Evolutionary conservation across 1,284 basidiomycete genomes (phyloP), one percentile per base, ranked within the genome.

Genomic region (Ustilago lituana): DNA sequence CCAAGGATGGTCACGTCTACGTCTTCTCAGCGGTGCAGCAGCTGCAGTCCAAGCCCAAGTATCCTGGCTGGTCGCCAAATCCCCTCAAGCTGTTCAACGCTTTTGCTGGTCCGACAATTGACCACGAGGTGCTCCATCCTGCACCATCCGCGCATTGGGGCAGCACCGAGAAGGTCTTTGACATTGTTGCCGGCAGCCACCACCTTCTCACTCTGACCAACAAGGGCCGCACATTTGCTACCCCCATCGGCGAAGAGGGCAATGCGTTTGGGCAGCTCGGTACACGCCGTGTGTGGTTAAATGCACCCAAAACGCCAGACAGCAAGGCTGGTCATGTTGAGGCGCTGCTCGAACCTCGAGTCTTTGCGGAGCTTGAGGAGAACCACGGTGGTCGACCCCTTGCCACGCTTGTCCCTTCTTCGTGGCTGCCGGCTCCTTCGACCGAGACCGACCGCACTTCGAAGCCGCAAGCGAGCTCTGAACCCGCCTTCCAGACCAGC

Each of bases 261-360:
- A 97, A 98, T 83, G 84, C 86, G 0, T 88, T 89, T 80, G 91
- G 92, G 1, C 94, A 97, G 83, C 88, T 97, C 11, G 93, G 93
- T 12, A 60, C 66, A 11, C 53, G 73, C 5, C 55, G 58, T 2
- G 70, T 78, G 4, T 35, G 63, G 40, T 63, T 81, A 27, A 76
- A 87, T 89, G 77, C 88, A 85, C 73, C 89, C 86, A 71, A 86
- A 89, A 65, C 64, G 4, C 68, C 57, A 7, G 63, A 59, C 37
- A 61, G 50, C 49, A 67, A 67, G 84, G 83, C 58, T 3, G 51
- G 49, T 7, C 61, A 63, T 19, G 84, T 88, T 2, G 87, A 90
- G 31, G 48, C 66, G 1, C 26, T 72, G 4, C 60, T 78, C n/a
- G 74, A 78, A 45, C 73, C 77, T 10, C 53, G 63, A 7, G 66